Evolutionary conservation across 306 rosid species (phyloP).

Genomic region (Dalbergia cochinchinensis): DNA sequence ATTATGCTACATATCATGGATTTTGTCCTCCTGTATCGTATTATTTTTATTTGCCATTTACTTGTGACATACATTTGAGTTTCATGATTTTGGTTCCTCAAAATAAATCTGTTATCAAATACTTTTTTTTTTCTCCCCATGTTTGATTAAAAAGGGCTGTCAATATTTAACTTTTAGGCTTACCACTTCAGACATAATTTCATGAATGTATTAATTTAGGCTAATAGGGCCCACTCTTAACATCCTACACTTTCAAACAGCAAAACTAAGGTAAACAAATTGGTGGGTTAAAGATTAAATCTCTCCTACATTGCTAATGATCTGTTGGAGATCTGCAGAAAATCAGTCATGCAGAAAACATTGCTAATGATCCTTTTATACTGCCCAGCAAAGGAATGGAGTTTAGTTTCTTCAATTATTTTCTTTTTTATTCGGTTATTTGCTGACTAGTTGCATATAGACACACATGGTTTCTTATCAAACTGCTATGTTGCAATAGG

Average conservation of each 20-base stretch:
- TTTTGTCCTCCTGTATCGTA: not conserved
- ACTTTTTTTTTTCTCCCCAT: too few species aligned
- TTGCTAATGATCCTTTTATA: slow-evolving; percentile 16
- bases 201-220: too few species aligned
- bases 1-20: slow-evolving; percentile 11
- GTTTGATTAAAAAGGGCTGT: too few species aligned
- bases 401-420: slow-evolving; percentile 1
- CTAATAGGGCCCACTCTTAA: too few species aligned
- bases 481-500: slow-evolving; percentile 60
- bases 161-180: too few species aligned
- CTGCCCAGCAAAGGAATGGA: slow-evolving; percentile 14
- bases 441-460: slow-evolving; percentile 8
- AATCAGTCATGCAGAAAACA: too few species aligned
- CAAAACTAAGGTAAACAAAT: too few species aligned
- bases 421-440: slow-evolving; percentile 25
- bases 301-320: too few species aligned
- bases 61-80: slow-evolving; percentile 19
- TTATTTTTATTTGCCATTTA: not conserved
- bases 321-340: too few species aligned
- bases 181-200: too few species aligned
- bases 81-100: slow-evolving; percentile 22
- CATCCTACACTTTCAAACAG: too few species aligned
- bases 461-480: slow-evolving; percentile 34
- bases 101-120: not conserved
- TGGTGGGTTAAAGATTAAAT: too few species aligned